A percentile compares a stretch with the other conserved stretches of the same genome.
These are phyloP conservation scores for Arthrobotrys sphaeroides DNA, from an alignment of 2,329 filamentous ascomycete species.

Conservation along the genomic window DNA sequence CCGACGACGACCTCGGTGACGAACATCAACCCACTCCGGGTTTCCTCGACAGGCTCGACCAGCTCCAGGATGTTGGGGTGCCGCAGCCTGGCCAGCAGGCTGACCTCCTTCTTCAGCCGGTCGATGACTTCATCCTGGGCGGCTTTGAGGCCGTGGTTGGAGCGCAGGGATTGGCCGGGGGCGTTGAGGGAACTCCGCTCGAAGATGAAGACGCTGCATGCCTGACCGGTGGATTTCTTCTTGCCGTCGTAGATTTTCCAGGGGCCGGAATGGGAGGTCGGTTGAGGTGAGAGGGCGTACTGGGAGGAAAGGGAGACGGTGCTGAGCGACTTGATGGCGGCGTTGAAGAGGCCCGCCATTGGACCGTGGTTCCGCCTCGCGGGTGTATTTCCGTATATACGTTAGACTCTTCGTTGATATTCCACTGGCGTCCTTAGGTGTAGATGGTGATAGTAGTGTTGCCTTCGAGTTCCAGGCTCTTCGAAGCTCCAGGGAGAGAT, in stretches of 20 bases:
- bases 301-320: conserved; percentile 90
- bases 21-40: conserved; percentile 89
- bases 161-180: conserved; percentile 67
- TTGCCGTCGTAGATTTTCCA: conserved; percentile 99
- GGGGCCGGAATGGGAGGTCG: conserved; percentile 82
- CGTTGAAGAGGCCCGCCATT: conserved; percentile 79
- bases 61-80: conserved; percentile 93
- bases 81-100: conserved; percentile 83
- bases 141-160: conserved; percentile 70
- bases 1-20: conserved; percentile 91
- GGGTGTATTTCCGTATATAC: background rate
- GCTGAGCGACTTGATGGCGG: conserved; percentile 89
- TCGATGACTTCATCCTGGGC: conserved; percentile 90
- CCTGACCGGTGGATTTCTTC: conserved; percentile 90
- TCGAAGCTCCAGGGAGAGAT: too few species aligned
- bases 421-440: too few species aligned
- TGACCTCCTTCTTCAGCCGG: conserved; percentile 88
- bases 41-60: conserved; percentile 94
- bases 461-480: too few species aligned
- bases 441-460: too few species aligned
- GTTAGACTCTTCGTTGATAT: background rate
- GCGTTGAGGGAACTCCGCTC: conserved; percentile 85
- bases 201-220: conserved; percentile 92
- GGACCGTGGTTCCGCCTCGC: background rate
- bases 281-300: conserved; percentile 80